phyloP scores from a whole-genome alignment of 2,329 filamentous ascomycete species.

The Madurella mycetomatis region DNA sequence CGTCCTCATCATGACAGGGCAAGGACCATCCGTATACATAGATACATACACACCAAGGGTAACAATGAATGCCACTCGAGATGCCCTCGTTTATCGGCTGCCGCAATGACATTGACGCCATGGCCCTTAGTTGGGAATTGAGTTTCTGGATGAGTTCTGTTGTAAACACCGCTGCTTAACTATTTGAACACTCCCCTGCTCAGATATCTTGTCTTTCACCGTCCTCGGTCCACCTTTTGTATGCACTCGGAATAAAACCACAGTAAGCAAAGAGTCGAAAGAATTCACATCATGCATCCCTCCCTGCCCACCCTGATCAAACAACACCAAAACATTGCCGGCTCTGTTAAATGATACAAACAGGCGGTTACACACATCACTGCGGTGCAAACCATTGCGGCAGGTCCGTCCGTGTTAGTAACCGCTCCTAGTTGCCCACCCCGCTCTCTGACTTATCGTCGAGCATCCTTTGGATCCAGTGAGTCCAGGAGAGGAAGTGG shows the following conservation, averaged over 20 bases:
- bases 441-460: not conserved
- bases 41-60: not conserved
- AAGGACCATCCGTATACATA: not conserved
- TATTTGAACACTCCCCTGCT: too few species aligned
- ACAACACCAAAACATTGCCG: not conserved
- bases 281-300: too few species aligned
- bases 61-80: not conserved
- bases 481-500: constrained; percentile 16
- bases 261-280: too few species aligned
- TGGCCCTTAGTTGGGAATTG: too few species aligned
- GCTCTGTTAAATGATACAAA: not conserved
- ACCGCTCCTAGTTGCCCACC: not conserved
- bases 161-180: too few species aligned
- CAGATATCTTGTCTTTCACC: too few species aligned
- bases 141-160: too few species aligned
- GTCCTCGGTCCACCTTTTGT: too few species aligned
- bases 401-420: not conserved
- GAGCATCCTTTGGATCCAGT: constrained; percentile 14
- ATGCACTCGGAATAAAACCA: too few species aligned
- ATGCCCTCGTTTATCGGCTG: too few species aligned
- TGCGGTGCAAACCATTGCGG: not conserved
- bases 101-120: too few species aligned
- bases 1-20: constrained; percentile 17
- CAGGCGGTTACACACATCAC: not conserved
- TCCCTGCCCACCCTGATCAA: too few species aligned